Evolutionary conservation across 208 protist species (phyloP).

Genomic region (Wallacemonas sp.): DNA sequence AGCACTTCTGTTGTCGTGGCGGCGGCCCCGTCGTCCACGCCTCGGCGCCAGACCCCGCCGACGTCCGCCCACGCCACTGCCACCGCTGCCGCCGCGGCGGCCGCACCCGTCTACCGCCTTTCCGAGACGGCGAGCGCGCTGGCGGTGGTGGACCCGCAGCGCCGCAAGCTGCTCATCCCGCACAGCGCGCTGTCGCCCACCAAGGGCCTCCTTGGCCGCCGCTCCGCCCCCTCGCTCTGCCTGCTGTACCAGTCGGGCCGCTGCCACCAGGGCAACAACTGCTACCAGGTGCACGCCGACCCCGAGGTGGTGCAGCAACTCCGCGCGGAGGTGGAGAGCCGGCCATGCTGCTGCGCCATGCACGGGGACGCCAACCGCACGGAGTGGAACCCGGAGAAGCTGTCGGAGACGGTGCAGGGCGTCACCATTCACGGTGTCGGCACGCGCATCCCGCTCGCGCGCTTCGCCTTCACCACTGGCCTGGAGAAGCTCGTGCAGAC

Average conservation of each 20-base stretch:
- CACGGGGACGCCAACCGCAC: slow-evolving; percentile 50
- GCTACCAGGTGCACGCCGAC: slow-evolving; percentile 62
- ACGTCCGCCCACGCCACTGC: neutral
- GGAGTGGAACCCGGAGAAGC: slow-evolving; percentile 25
- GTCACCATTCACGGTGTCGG: slow-evolving; percentile 5
- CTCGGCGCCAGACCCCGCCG: neutral
- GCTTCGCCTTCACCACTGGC: slow-evolving; percentile 48
- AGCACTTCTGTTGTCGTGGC: too few relatives aligned
- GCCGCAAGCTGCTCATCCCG: slow-evolving; percentile 51
- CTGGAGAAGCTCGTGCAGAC: slow-evolving; percentile 32
- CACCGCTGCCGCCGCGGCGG: neutral
- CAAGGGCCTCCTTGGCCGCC: slow-evolving; percentile 33
- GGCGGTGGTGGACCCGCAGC: slow-evolving; percentile 58
- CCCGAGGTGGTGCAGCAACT: slow-evolving; percentile 41
- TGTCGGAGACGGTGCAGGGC: slow-evolving; percentile 15
- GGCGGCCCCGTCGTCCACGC: neutral
- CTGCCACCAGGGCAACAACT: slow-evolving; percentile 52
- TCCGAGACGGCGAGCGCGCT: slow-evolving; percentile 20
- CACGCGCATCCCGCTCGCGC: slow-evolving; percentile 30
- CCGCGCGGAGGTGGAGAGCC: slow-evolving; percentile 33
- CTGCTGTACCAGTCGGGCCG: slow-evolving; percentile 54
- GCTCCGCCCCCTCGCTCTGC: slow-evolving; percentile 48
- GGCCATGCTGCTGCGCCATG: slow-evolving; percentile 46
- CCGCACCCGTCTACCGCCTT: slow-evolving; percentile 3
- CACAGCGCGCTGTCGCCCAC: slow-evolving; percentile 35